Conservation (phyloP, 1,284 basidiomycete genomes). For the Phaffia rhodozyma region DNA sequence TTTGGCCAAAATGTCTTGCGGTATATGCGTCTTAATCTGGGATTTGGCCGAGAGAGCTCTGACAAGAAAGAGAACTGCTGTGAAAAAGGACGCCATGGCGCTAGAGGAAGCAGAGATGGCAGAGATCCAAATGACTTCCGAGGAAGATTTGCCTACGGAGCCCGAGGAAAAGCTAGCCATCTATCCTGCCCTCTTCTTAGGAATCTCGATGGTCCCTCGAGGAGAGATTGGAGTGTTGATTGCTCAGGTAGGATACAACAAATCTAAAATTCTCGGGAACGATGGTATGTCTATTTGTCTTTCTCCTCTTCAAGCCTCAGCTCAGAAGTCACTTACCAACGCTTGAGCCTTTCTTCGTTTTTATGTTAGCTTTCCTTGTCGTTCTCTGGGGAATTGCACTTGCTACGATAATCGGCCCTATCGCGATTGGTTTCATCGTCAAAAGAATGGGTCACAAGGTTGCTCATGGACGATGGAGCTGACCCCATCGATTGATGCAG, state of each 20-base stretch:
- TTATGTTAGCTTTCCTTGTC: too few relatives aligned
- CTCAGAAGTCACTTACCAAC: too few relatives aligned
- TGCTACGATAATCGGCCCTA: too few relatives aligned
- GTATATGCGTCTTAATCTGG: conserved; percentile 32
- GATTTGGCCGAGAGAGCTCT: background rate
- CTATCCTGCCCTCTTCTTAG: conserved; percentile 31
- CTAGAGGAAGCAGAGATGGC: too few relatives aligned
- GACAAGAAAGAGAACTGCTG: background rate
- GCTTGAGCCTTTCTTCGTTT: background rate
- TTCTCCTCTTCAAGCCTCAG: too few relatives aligned
- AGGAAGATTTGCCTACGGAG: background rate
- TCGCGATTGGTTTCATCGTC: too few relatives aligned
- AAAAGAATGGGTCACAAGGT: too few relatives aligned
- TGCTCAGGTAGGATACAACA: conserved; percentile 27
- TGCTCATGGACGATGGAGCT: too few relatives aligned
- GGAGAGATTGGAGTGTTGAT: conserved; percentile 45
- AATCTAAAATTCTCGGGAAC: conserved; percentile 31
- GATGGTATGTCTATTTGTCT: background rate
- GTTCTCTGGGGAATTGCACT: too few relatives aligned
- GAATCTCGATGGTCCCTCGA: conserved; percentile 42
- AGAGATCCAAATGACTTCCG: background rate
- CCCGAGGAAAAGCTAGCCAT: conserved; percentile 3
- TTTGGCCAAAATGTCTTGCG: conserved; percentile 39
- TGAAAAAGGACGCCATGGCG: background rate
- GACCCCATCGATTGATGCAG: too few relatives aligned